A percentile compares a stretch with the other conserved stretches of the same genome.
Evolutionary conservation across 1,139 yeast genomes (phyloP).

Genomic region (Pichia sp.): DNA sequence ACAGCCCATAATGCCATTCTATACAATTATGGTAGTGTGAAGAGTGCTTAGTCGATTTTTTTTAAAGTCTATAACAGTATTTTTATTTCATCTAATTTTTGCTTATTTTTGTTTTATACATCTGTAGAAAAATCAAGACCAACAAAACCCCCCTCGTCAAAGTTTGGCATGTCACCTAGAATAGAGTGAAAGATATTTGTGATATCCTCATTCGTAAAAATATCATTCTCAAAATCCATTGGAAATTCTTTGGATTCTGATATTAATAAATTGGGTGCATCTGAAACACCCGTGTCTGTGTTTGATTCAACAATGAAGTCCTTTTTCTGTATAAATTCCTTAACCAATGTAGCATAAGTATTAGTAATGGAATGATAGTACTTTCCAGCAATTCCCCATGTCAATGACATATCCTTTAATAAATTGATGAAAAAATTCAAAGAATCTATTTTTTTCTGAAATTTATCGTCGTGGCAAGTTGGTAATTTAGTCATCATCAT

Average conservation of each 20-base stretch:
- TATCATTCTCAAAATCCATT: slow-evolving; percentile 1
- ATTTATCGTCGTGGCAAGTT: too few species aligned
- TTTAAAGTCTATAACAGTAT: too few species aligned
- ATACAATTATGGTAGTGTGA: slow-evolving; percentile 29
- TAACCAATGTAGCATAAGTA: background rate
- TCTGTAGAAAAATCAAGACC: slow-evolving; percentile 1
- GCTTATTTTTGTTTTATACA: background rate
- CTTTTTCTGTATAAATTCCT: background rate
- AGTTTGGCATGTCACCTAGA: slow-evolving; percentile 3
- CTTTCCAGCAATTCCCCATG: slow-evolving; percentile 6
- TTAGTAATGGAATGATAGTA: slow-evolving; percentile 6
- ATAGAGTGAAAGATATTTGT: slow-evolving; percentile 1
- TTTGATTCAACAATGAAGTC: background rate
- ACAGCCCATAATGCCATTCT: slow-evolving; percentile 48
- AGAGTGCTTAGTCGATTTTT: background rate
- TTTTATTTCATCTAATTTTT: too few species aligned
- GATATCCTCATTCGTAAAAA: background rate
- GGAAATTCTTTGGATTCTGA: background rate
- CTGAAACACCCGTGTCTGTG: too few species aligned
- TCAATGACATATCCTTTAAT: slow-evolving; percentile 1
- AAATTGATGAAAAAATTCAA: slow-evolving; percentile 4
- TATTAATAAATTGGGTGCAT: background rate
- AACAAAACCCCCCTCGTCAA: slow-evolving; percentile 4
- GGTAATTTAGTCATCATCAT: too few species aligned
- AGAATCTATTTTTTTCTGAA: too few species aligned